Percentiles rank a stretch among this genome's conserved stretches.
Evolutionary conservation across 768 basidiomycete species (phyloP).

Genomic region (Leucogyrophana mollusca): DNA sequence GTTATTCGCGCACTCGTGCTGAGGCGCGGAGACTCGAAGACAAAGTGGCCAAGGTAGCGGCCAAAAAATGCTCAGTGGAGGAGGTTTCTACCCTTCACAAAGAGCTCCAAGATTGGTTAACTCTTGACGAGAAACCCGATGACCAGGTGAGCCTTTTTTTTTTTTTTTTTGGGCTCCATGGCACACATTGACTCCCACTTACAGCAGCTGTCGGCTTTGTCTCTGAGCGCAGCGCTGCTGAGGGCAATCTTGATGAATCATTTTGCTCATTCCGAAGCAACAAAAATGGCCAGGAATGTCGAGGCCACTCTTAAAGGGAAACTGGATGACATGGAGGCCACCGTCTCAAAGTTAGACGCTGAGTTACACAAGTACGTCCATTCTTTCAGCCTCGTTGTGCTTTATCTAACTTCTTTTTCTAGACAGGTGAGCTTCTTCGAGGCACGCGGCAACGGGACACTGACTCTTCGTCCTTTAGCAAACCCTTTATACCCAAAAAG

Average conservation of each 20-base stretch:
- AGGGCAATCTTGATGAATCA: constrained; percentile 84
- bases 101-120: constrained; percentile 77
- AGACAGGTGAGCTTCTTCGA: constrained; percentile 56
- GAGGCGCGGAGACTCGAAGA: constrained; percentile 72
- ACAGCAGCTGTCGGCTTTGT: constrained; percentile 60
- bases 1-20: constrained; percentile 39
- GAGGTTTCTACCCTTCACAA: constrained; percentile 77
- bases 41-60: constrained; percentile 75
- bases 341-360: constrained; percentile 58
- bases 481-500: constrained; percentile 60
- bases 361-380: constrained; percentile 69
- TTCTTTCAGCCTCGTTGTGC: constrained; percentile 10
- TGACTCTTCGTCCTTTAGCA: constrained; percentile 41
- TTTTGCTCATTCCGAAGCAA: constrained; percentile 74
- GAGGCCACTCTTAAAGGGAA: constrained; percentile 63
- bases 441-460: constrained; percentile 1
- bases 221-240: constrained; percentile 74
- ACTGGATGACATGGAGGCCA: constrained; percentile 62
- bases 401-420: constrained; percentile 22
- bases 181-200: constrained; percentile 9
- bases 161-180: constrained; percentile 11
- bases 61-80: constrained; percentile 86
- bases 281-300: constrained; percentile 59
- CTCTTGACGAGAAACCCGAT: constrained; percentile 54
- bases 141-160: constrained; percentile 55